Percentiles rank a stretch among this genome's conserved stretches.
phyloP scores from a whole-genome alignment of 352 stramenopile genomes.

The Phytopythium aichiense region DNA sequence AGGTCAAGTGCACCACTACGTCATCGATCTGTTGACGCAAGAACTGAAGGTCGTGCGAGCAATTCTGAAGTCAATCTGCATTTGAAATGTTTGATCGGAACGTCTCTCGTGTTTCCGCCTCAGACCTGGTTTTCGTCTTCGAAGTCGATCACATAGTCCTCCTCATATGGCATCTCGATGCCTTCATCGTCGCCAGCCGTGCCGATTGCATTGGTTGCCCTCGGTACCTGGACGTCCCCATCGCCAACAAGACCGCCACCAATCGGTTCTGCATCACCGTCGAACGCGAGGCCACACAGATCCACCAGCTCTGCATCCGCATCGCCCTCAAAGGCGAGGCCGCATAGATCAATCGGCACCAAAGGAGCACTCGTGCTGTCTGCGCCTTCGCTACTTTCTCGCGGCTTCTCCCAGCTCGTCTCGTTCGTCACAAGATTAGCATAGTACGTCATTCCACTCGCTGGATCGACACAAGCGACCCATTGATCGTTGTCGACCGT shows the following conservation, averaged over 20 bases:
- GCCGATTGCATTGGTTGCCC: not conserved
- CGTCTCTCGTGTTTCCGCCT: not conserved
- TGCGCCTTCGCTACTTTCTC: slow-evolving; percentile 7
- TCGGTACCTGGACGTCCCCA: not conserved
- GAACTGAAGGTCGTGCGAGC: too few species aligned
- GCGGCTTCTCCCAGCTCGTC: slow-evolving; percentile 46
- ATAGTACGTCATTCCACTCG: slow-evolving; percentile 41
- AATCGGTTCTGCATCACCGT: not conserved
- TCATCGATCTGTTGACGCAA: too few species aligned
- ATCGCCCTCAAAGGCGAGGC: not conserved
- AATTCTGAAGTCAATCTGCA: too few species aligned
- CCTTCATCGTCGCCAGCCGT: not conserved
- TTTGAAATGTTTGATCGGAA: not conserved
- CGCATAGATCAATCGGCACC: not conserved
- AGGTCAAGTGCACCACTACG: too few species aligned
- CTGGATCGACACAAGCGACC: slow-evolving; percentile 46
- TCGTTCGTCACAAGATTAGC: slow-evolving; percentile 44
- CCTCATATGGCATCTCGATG: slow-evolving; percentile 14
- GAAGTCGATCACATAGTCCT: slow-evolving; percentile 46
- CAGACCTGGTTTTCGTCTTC: slow-evolving; percentile 8
- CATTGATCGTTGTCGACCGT: slow-evolving; percentile 18
- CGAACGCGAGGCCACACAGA: not conserved
- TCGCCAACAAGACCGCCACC: not conserved
- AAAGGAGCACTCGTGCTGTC: not conserved
- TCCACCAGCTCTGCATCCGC: not conserved